Conservation (phyloP, 352 stramenopile species). For the Globisporangium echinulatum region DNA sequence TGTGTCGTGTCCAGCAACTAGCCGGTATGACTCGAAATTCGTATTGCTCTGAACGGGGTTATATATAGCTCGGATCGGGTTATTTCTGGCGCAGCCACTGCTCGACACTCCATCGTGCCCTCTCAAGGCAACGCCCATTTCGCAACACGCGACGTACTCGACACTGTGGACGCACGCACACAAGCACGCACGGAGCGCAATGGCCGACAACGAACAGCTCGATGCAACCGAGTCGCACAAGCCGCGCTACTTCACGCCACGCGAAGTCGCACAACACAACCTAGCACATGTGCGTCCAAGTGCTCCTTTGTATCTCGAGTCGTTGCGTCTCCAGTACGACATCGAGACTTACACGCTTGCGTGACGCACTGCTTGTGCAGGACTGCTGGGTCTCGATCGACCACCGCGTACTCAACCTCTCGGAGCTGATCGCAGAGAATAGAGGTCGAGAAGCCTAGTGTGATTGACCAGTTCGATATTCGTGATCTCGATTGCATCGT, state of each 20-base stretch:
- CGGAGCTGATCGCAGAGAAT: slow-evolving; percentile 61
- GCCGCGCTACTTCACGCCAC: slow-evolving; percentile 60
- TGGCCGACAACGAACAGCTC: not conserved
- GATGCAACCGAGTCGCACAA: not conserved
- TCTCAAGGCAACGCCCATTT: no score
- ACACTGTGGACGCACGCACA: not conserved
- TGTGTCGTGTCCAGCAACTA: no score
- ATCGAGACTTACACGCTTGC: not conserved
- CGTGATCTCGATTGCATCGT: no score
- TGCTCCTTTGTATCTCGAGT: not conserved
- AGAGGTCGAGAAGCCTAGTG: slow-evolving; percentile 19
- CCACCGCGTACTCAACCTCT: slow-evolving; percentile 81
- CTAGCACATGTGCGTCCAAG: slow-evolving; percentile 39
- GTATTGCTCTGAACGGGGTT: no score
- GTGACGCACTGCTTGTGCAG: slow-evolving; percentile 14
- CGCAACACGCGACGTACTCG: no score
- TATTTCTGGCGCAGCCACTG: no score
- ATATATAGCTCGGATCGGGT: no score
- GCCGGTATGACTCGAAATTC: no score
- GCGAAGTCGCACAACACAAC: slow-evolving; percentile 82
- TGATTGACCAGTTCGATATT: no score
- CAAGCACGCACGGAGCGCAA: not conserved
- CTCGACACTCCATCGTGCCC: no score
- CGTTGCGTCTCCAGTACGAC: not conserved
- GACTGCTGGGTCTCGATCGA: slow-evolving; percentile 77